Percentiles rank a stretch among this genome's conserved stretches.
These are phyloP conservation scores for Rubia peregrina DNA, from an alignment of 305 asterid genomes.

Conservation along the genomic window DNA sequence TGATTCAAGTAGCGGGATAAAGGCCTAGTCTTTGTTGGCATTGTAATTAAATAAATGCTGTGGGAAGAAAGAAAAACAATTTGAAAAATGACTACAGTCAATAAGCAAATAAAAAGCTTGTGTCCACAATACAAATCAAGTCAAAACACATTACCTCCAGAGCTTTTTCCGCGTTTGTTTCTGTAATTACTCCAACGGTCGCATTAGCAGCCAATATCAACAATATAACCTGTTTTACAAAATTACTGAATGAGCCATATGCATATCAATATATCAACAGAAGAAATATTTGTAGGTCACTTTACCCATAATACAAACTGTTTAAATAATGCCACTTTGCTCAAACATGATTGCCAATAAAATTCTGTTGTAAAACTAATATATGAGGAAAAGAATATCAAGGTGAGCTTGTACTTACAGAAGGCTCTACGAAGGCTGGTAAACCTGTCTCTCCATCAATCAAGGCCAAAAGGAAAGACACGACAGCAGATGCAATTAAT, in stretches of 20 bases:
- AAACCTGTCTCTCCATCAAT: conserved; percentile 95
- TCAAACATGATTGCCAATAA: background rate
- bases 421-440: conserved; percentile 94
- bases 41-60: too few relatives aligned
- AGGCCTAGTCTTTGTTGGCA: too few relatives aligned
- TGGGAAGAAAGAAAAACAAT: conserved; percentile 1
- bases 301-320: background rate
- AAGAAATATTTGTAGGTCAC: background rate
- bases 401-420: conserved; percentile 45
- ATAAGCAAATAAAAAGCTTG: background rate
- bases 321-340: background rate
- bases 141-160: conserved; percentile 65
- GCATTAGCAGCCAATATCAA: conserved; percentile 99
- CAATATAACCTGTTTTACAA: conserved; percentile 58
- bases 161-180: conserved; percentile 98
- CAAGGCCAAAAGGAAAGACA: conserved; percentile 85
- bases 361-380: background rate
- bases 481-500: conserved; percentile 80
- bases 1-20: too few relatives aligned
- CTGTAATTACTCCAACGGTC: conserved; percentile 95
- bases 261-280: conserved; percentile 1
- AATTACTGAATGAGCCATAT: background rate
- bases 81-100: background rate
- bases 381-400: background rate
- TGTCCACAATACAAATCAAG: background rate